phyloP scores from a whole-genome alignment of 2,329 filamentous ascomycete species.

The Penicillium polonicum region DNA sequence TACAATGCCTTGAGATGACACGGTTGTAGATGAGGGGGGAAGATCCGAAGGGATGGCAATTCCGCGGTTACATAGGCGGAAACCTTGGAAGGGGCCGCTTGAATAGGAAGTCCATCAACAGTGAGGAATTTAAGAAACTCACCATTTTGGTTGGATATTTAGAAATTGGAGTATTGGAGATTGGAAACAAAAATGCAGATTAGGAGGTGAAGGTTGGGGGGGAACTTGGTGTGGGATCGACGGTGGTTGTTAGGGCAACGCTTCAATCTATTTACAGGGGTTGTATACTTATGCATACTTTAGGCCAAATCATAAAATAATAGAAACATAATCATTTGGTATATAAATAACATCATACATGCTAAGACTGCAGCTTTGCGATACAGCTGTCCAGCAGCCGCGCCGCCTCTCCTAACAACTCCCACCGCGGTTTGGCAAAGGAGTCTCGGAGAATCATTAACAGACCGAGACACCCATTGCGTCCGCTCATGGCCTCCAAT shows the following conservation, averaged over 20 bases:
- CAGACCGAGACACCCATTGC: slow-evolving; percentile 80
- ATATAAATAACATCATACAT: slow-evolving; percentile 9
- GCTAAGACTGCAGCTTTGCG: slow-evolving; percentile 49
- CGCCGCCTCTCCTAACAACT: slow-evolving; percentile 83
- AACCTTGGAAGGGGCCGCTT: neutral
- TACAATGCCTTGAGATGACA: neutral
- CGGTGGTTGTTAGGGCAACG: slow-evolving; percentile 27
- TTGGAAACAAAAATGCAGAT: slow-evolving; percentile 9
- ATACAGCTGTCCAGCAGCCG: slow-evolving; percentile 80
- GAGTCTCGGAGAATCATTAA: slow-evolving; percentile 77
- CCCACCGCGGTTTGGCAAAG: slow-evolving; percentile 83
- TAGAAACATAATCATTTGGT: slow-evolving; percentile 3
- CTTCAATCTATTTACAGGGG: neutral
- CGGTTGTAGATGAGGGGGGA: slow-evolving; percentile 1
- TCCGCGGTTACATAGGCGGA: slow-evolving; percentile 6
- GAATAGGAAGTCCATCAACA: slow-evolving; percentile 7
- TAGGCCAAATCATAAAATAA: neutral
- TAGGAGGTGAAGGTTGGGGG: slow-evolving; percentile 3
- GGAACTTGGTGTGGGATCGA: slow-evolving; percentile 15
- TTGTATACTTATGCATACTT: neutral
- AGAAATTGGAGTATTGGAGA: slow-evolving; percentile 4
- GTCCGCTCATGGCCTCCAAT: slow-evolving; percentile 67
- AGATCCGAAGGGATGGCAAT: neutral
- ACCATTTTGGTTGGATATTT: slow-evolving; percentile 8
- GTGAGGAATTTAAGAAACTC: neutral